Evolutionary conservation across 176 grass and related monocot species (phyloP).

Genomic region (Phragmites australis): DNA sequence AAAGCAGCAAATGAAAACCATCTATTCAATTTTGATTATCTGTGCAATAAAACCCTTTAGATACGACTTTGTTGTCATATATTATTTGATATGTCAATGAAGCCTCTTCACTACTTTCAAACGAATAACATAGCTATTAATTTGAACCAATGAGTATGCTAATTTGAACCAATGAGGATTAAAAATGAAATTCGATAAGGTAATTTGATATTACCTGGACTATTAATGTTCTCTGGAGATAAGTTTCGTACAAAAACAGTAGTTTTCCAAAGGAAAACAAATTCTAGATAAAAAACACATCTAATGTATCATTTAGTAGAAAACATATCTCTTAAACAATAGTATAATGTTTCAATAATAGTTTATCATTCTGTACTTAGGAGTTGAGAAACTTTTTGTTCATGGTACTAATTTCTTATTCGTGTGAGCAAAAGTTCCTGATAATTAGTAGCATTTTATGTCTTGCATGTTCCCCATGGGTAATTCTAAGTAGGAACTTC

Average conservation of each 20-base stretch:
- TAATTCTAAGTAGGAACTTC: slow-evolving; percentile 74
- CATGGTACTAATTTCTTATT: not conserved
- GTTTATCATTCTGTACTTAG: not conserved
- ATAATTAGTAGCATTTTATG: not conserved
- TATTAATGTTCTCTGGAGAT: not conserved
- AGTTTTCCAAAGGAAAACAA: too few species aligned
- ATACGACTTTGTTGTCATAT: too few species aligned
- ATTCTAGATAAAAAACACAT: too few species aligned
- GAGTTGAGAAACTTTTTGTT: not conserved
- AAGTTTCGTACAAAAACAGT: not conserved
- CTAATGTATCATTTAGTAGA: too few species aligned
- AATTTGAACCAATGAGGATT: not conserved
- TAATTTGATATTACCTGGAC: not conserved
- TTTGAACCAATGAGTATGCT: too few species aligned
- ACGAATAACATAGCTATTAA: not conserved
- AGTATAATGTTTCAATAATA: not conserved
- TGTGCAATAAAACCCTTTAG: not conserved
- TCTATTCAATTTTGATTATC: not conserved
- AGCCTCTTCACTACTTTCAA: not conserved
- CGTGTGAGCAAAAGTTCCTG: not conserved
- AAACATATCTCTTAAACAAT: too few species aligned
- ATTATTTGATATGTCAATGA: not conserved
- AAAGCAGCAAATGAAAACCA: too few species aligned
- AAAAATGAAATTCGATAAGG: not conserved
- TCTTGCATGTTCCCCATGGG: slow-evolving; percentile 75